Evolutionary conservation across 2,329 filamentous ascomycete species (phyloP), one percentile per base, ranked within the genome.

Genomic region (Boeremia lycopersici): DNA sequence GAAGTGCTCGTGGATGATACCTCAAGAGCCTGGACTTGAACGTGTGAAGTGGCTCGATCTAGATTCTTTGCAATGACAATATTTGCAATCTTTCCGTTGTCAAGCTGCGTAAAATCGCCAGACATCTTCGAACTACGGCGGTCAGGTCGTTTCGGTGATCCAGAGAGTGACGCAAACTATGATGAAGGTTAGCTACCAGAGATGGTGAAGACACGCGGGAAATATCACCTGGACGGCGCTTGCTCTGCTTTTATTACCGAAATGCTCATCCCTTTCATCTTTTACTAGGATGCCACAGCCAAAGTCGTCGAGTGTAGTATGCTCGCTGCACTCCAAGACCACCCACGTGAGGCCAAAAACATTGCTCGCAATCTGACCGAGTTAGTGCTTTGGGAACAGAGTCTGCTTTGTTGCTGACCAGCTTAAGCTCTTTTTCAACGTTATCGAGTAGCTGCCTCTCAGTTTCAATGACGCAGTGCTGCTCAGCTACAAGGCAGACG

Each of bases 381-480:
- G n/a, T 56, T 42, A 46, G 34, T 35, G 15, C 12, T 25, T n/a
- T 29, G 34, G n/a, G 11, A 10, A 19, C 6, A 10, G 13, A 3
- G 3, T 4, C 3, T 6, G 4, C 1, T 13, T 5, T n/a, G n/a
- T 28, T 9, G 39, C 48, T 39, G 8, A 91, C 89, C 69, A 95
- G 78, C 59, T 85, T 83, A 19, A 96, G 79, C 74, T 96, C 91
- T 47, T 85, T 82, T 38, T 87, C 82, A n/a, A 96, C 79, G 61
- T 87, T 83, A 72, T 89, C 82, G 52, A 93, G 76, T 47, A 80
- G 77, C 31, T 84, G 78, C 4, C 78, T 73, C 2, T 87, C 84
- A 13, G 90, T 89, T 75, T 91, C 89, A 69, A 98, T 86, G 65
- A 98, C 86, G 77, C 91, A 96, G 74, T 98, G 93, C 74, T 96